Conservation (phyloP, 2,329 filamentous ascomycete genomes). For the Helotiales sp. region DNA sequence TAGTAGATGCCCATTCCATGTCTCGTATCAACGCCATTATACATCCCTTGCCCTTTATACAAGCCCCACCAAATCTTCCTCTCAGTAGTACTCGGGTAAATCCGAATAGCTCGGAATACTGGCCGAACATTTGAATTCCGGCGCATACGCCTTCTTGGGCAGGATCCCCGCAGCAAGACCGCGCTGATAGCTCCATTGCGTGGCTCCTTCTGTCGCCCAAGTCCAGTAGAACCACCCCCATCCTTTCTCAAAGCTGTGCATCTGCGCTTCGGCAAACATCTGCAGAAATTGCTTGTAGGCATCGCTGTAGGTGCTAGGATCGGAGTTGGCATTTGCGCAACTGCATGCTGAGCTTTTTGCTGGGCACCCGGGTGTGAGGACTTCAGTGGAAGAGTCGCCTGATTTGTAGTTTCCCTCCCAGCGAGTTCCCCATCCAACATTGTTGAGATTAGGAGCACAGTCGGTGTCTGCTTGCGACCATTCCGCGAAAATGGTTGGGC, state of each 20-base stretch:
- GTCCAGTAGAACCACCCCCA: constrained; percentile 99
- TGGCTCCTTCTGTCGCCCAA: constrained; percentile 85
- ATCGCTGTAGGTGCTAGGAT: constrained; percentile 67
- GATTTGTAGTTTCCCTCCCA: constrained; percentile 89
- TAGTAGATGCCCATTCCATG: neutral
- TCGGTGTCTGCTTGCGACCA: constrained; percentile 98
- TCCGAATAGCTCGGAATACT: constrained; percentile 58
- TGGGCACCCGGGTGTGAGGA: constrained; percentile 77
- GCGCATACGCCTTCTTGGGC: constrained; percentile 73
- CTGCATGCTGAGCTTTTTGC: constrained; percentile 68
- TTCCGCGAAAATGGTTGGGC: constrained; percentile 92
- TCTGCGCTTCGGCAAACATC: constrained; percentile 94
- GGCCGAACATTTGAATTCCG: constrained; percentile 69
- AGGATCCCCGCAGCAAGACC: constrained; percentile 80
- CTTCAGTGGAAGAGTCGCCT: constrained; percentile 57
- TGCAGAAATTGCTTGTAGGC: constrained; percentile 84
- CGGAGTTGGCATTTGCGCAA: constrained; percentile 78
- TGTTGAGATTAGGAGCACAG: constrained; percentile 85
- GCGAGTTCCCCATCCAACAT: constrained; percentile 84
- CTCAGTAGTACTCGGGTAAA: constrained; percentile 57
- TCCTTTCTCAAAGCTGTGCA: constrained; percentile 89
- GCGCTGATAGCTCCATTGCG: constrained; percentile 91
- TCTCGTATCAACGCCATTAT: neutral
- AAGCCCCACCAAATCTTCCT: neutral
- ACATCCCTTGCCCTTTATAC: constrained; percentile 5